These are phyloP conservation scores for Schwanniomyces polymorphus DNA, from an alignment of 805 yeast genomes.

Conservation along the genomic window DNA sequence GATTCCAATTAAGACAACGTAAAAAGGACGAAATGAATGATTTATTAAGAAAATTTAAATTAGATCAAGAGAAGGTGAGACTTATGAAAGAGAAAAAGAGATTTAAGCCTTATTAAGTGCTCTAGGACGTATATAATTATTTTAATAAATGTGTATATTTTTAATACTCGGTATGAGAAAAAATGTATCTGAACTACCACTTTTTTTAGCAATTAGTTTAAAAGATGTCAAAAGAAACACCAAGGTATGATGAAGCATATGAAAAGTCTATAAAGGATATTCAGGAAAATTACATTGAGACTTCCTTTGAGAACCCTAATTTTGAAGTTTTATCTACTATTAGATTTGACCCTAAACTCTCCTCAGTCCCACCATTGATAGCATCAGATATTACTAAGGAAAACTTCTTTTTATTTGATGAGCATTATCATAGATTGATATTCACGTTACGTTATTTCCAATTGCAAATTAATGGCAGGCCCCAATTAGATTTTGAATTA, in stretches of 20 bases:
- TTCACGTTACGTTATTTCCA: constrained; percentile 54
- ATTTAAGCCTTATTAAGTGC: constrained; percentile 73
- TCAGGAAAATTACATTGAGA: constrained; percentile 8
- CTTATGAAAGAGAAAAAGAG: constrained; percentile 76
- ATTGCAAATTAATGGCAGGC: constrained; percentile 7
- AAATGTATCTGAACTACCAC: not conserved
- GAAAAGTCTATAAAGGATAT: constrained; percentile 5
- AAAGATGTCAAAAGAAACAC: not conserved
- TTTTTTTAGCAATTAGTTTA: not conserved
- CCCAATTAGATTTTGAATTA: constrained; percentile 34
- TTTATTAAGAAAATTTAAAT: constrained; percentile 76
- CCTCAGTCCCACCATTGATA: constrained; percentile 24
- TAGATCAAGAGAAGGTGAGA: constrained; percentile 84
- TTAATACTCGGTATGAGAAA: not conserved
- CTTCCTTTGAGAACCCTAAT: constrained; percentile 18
- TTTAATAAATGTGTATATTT: not conserved
- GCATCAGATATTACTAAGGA: constrained; percentile 19
- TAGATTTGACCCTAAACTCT: constrained; percentile 68
- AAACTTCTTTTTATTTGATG: constrained; percentile 61
- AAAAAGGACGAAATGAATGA: constrained; percentile 93
- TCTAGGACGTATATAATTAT: not conserved
- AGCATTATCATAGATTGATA: constrained; percentile 62
- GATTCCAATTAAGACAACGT: constrained; percentile 92
- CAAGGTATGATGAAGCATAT: constrained; percentile 1
- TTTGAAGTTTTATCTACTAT: constrained; percentile 70